Evolutionary conservation across 2,329 filamentous ascomycete species (phyloP).

Genomic region (Diaporthe vaccinii): DNA sequence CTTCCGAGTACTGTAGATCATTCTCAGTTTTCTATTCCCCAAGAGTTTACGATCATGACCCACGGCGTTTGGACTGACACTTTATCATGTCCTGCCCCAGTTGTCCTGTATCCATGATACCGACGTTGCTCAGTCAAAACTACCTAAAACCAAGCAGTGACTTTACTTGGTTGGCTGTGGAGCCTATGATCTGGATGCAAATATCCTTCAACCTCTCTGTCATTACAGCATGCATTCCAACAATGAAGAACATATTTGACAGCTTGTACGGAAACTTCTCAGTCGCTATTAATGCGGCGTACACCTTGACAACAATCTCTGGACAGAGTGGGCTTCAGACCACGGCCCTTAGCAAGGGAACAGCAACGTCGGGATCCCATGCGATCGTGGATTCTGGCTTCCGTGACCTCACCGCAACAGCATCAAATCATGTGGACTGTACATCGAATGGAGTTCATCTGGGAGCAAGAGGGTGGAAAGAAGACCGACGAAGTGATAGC

Average conservation of each 20-base stretch:
- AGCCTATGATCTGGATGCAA: neutral
- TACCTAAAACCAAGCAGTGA: neutral
- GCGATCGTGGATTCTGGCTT: neutral
- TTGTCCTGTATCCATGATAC: neutral
- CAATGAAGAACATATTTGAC: constrained; percentile 33
- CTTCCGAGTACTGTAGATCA: neutral
- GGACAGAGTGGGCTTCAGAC: neutral
- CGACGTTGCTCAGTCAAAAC: neutral
- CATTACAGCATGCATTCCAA: neutral
- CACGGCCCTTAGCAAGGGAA: neutral
- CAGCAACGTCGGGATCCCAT: neutral
- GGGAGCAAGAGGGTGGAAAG: neutral
- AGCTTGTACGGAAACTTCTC: constrained; percentile 32
- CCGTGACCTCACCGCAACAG: neutral
- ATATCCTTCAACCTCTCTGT: neutral
- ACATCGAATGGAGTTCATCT: neutral
- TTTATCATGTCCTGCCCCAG: neutral
- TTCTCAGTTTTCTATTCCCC: neutral
- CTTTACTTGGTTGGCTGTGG: neutral
- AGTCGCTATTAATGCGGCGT: constrained; percentile 35
- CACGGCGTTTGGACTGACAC: neutral
- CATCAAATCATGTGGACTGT: neutral
- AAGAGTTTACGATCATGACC: neutral
- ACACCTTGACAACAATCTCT: neutral
- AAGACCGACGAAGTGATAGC: constrained; percentile 5